Base-by-base conservation (phyloP, 257 asterid genomes). In the Ilex aquifolium region DNA sequence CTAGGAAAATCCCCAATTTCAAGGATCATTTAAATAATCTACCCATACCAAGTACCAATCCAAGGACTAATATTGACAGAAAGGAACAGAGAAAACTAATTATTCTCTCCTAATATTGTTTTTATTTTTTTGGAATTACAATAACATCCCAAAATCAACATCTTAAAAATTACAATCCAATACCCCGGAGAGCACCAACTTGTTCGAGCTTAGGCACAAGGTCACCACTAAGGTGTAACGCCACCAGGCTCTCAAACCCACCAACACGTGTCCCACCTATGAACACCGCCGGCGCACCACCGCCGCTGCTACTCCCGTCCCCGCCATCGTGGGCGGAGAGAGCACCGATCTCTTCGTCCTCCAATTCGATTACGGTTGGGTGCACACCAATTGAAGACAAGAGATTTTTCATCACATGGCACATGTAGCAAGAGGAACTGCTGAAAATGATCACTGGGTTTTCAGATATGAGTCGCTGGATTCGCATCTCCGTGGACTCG, bases 381-480 rank as follows among this genome's bases (percentile, higher is more conserved):
- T 83, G 85, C 53, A 86, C 98, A 9, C 98, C 96, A 32, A 88
- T 46, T 66, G 83, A 67, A 48, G 91, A 74, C 31, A 91, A 86
- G 69, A 91, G 83, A 53, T 78, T 70, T 71, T 76, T 86, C 98
- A 91, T 91, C 59, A 80, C 98, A 72, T 91, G 90, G 79, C 95
- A 88, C 96, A 91, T 91, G 92, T 90, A 88, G 68, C 98, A 91
- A 31, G 98, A 69, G 1, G 95, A 67, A 30, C 96, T 92, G 79
- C 83, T 83, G 75, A 91, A 88, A 64, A 91, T 88, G 69, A 91
- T 64, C 62, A 91, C 86, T 7, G 96, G 98, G 40, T 88, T 88
- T 68, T 91, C 98, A 31, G 88, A 62, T 59, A 88, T 77, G 65
- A 88, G 89, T 53, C 98, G 95, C 10, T 78, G 85, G 80, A 88